Evolutionary conservation across 1,139 yeast species (phyloP).

Genomic region (Taphrina sp.): DNA sequence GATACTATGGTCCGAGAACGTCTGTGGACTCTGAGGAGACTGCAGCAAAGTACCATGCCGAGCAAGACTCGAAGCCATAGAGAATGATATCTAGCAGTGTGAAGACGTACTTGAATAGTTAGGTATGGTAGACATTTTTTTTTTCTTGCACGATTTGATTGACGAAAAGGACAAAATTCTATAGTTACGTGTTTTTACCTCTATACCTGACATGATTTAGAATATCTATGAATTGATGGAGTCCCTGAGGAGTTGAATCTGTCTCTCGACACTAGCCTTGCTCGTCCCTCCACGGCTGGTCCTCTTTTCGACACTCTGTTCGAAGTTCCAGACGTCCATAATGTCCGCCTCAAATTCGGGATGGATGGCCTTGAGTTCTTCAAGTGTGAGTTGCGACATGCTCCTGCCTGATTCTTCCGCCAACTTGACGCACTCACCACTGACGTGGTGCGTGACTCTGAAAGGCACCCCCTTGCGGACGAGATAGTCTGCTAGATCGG

Average conservation of each 20-base stretch:
- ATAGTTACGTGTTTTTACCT: no score
- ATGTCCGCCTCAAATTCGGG: constrained; percentile 78
- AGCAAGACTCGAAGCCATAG: background rate
- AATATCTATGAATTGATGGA: constrained; percentile 34
- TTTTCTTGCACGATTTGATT: no score
- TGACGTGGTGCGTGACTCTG: constrained; percentile 97
- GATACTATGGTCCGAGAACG: constrained; percentile 52
- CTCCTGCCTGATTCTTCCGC: constrained; percentile 82
- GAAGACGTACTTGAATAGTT: background rate
- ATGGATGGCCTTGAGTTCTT: constrained; percentile 77
- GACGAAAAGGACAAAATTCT: no score
- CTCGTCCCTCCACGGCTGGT: constrained; percentile 97
- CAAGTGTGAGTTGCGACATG: constrained; percentile 70
- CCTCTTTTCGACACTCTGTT: constrained; percentile 92
- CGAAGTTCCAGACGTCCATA: constrained; percentile 78
- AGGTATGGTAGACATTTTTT: no score
- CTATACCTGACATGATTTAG: background rate
- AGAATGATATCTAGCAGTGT: background rate
- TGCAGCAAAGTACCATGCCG: background rate
- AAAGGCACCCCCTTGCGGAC: constrained; percentile 98
- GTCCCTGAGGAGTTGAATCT: constrained; percentile 50
- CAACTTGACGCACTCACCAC: constrained; percentile 91
- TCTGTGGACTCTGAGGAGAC: background rate
- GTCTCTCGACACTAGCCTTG: constrained; percentile 76
- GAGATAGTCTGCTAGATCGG: constrained; percentile 94